Conservation (phyloP, 1,139 yeast genomes). For the Zygosaccharomyces sapae region DNA sequence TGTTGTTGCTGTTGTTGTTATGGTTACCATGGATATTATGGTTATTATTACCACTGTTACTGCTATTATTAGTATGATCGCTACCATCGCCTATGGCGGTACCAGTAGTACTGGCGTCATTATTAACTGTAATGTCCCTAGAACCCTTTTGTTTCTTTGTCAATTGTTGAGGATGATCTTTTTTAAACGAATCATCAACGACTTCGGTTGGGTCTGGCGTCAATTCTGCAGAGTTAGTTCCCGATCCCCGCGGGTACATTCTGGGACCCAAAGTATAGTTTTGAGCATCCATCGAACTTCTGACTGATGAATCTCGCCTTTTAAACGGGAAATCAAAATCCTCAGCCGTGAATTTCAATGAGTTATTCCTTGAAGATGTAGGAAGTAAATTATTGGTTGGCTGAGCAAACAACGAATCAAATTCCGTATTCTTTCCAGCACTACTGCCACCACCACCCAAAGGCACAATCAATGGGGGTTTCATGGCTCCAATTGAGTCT, state of each 20-base stretch:
- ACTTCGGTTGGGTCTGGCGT: constrained; percentile 10
- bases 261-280: constrained; percentile 10
- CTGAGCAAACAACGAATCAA: constrained; percentile 22
- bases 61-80: constrained; percentile 6
- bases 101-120: constrained; percentile 1
- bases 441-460: constrained; percentile 13
- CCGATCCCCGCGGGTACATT: constrained; percentile 5
- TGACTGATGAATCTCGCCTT: constrained; percentile 29
- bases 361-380: constrained; percentile 24
- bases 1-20: too few relatives aligned
- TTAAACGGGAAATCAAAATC: constrained; percentile 31
- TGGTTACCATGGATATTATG: too few relatives aligned
- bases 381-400: constrained; percentile 8
- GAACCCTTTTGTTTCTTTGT: constrained; percentile 14
- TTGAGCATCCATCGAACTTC: constrained; percentile 24
- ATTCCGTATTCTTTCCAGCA: constrained; percentile 11
- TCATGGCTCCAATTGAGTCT: constrained; percentile 15
- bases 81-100: constrained; percentile 2
- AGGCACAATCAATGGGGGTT: constrained; percentile 22
- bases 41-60: too few relatives aligned
- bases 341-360: constrained; percentile 28
- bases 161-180: constrained; percentile 7
- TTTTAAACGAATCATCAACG: constrained; percentile 7
- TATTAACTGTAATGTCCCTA: not conserved
- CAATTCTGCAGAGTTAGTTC: constrained; percentile 6